Percentiles rank a stretch among this genome's conserved stretches.
phyloP scores from a whole-genome alignment of 140 eudicot species.

The Flaveria floridana region DNA sequence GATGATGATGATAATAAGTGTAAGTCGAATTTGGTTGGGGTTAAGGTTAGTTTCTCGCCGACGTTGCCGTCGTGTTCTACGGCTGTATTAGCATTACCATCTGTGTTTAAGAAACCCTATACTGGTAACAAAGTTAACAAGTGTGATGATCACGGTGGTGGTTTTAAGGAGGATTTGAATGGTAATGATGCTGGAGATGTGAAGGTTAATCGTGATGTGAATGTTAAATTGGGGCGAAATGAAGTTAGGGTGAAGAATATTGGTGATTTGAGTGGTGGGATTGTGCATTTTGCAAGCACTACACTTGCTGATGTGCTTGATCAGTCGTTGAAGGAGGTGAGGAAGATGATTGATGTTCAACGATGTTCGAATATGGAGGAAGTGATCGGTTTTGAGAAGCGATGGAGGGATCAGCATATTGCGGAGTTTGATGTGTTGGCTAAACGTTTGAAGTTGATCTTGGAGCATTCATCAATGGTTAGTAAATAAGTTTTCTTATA shows the following conservation, averaged over 20 bases:
- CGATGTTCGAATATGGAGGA: constrained; percentile 19
- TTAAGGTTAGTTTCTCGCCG: constrained; percentile 41
- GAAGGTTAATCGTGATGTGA: constrained; percentile 41
- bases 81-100: constrained; percentile 40
- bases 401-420: constrained; percentile 56
- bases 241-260: constrained; percentile 4
- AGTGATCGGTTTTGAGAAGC: constrained; percentile 36
- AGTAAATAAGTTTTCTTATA: constrained; percentile 33
- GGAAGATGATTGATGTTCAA: constrained; percentile 31
- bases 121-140: constrained; percentile 15
- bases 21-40: constrained; percentile 37
- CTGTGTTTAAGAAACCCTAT: constrained; percentile 17
- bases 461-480: constrained; percentile 48
- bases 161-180: neutral
- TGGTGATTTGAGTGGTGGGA: constrained; percentile 19
- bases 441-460: constrained; percentile 56
- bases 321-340: constrained; percentile 54
- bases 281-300: constrained; percentile 40
- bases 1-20: neutral
- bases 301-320: constrained; percentile 48
- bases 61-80: constrained; percentile 26
- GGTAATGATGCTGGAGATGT: constrained; percentile 13
- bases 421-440: constrained; percentile 68
- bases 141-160: neutral
- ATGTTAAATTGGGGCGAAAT: constrained; percentile 32